Base-by-base conservation (phyloP, 2,329 filamentous ascomycete species). In the Tolypocladium cylindrosporum region DNA sequence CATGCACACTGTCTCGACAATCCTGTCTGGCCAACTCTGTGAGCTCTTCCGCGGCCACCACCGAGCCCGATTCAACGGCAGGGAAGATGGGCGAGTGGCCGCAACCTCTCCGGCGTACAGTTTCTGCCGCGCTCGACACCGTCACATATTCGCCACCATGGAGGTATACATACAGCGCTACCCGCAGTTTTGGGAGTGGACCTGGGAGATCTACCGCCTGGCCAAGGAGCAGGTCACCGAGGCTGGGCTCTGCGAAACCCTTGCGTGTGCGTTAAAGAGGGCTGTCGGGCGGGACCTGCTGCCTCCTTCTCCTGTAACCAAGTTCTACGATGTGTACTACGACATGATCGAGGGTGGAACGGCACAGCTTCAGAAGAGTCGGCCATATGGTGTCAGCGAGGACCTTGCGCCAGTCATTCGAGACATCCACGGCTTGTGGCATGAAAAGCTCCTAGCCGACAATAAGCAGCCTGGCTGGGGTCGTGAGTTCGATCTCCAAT, bases 41-140 rank as follows among this genome's bases (percentile, higher is more conserved):
- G 59, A 59, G 59, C 24, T 56, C 13, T 57, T 61, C 54, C 55
- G 57, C 19, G 55, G 57, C 40, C 59, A 61, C 41, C 52, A 56
- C 39, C 59, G 57, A 31, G 57, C 57, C 8, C 52, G 59, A 1
- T 42, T 59, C 39, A 37, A 34, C 1, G 55, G 55, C 14, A 58
- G 57, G n/a, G 57, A 61, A 36, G 59, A 61, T 43, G 59, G 57
- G 19, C 55, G 59, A 24, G 55, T 61, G 21, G 53, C 59, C 7
- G 55, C 57, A 6, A 56, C 55, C 1, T 61, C 59, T 10, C 55
- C 59, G 21, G 21, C 59, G 2, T 61, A 61, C 53, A 59, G 57
- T 41, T 56, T 61, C 41, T 57, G 39, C n/a, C 43, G 59, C n/a
- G 55, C 59, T 16, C 53, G 59, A 19, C 55, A 61, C 21, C 39